Conservation (phyloP, 2,329 filamentous ascomycete species). For the Onygenales sp. region DNA sequence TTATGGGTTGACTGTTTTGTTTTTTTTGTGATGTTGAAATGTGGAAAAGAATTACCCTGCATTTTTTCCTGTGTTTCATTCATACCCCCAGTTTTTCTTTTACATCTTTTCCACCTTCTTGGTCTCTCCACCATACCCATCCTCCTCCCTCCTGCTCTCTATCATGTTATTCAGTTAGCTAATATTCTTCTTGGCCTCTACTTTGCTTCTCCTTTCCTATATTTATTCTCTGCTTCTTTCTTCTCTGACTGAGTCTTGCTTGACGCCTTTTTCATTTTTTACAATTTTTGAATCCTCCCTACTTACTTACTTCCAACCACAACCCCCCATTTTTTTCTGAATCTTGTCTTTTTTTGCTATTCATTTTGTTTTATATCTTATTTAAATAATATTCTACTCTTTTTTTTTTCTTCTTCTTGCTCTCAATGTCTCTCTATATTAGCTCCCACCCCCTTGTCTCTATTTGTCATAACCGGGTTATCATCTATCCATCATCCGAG, state of each 20-base stretch:
- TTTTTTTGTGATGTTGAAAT: slow-evolving; percentile 3
- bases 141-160: neutral
- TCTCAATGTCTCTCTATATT: too few relatives aligned
- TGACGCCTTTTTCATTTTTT: neutral
- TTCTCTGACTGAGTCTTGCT: neutral
- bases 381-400: too few relatives aligned
- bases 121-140: neutral
- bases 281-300: too few relatives aligned
- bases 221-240: slow-evolving; percentile 1
- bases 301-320: neutral
- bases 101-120: neutral
- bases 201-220: slow-evolving; percentile 8
- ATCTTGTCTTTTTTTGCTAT: neutral
- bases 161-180: slow-evolving; percentile 4
- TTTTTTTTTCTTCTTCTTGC: too few relatives aligned
- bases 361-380: neutral
- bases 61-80: neutral
- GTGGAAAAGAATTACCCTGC: slow-evolving; percentile 2
- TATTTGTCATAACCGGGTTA: too few relatives aligned
- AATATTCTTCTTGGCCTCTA: slow-evolving; percentile 7
- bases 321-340: neutral
- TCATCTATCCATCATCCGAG: too few relatives aligned
- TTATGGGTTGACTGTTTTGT: neutral
- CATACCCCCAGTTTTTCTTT: neutral
- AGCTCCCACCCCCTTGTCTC: too few relatives aligned